phyloP scores from a whole-genome alignment of 495 filamentous ascomycete species.

The Paragyromitra xinjiangensis region DNA sequence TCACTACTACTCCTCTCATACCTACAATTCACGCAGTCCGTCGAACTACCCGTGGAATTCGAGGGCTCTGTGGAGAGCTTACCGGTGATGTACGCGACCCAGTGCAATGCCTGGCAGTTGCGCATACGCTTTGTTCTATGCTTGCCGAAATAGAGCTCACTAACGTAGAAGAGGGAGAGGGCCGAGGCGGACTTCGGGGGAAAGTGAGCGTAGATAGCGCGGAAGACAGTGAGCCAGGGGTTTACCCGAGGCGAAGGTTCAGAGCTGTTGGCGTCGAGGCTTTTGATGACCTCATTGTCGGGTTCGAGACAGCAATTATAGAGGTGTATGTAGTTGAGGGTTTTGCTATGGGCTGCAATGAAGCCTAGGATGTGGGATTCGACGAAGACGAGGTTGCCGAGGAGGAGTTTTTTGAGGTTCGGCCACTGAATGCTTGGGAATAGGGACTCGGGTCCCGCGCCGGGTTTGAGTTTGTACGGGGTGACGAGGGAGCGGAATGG shows the following conservation, averaged over 20 bases:
- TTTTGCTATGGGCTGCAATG: constrained; percentile 14
- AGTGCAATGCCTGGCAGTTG: constrained; percentile 15
- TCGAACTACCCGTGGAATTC: not conserved
- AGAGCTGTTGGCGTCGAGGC: not conserved
- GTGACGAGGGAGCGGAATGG: constrained; percentile 31
- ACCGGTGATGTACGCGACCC: constrained; percentile 30
- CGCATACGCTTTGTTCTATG: constrained; percentile 17
- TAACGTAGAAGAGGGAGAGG: constrained; percentile 5
- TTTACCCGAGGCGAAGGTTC: not conserved
- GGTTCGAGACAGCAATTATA: constrained; percentile 9
- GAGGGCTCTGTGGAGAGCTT: constrained; percentile 2
- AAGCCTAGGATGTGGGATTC: constrained; percentile 38
- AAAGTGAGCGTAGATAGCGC: constrained; percentile 21
- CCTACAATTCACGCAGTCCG: not conserved
- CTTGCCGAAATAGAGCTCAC: constrained; percentile 15
- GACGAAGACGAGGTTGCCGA: constrained; percentile 27
- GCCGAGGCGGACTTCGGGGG: constrained; percentile 10
- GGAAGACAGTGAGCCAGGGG: constrained; percentile 32
- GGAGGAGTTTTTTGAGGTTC: constrained; percentile 29
- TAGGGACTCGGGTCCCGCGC: not conserved
- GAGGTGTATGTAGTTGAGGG: constrained; percentile 20
- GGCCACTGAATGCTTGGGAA: constrained; percentile 10
- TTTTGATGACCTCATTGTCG: not conserved
- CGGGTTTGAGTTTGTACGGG: constrained; percentile 22
- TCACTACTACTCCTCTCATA: not conserved